phyloP scores from a whole-genome alignment of 2,329 filamentous ascomycete genomes.

The Aureobasidium uvarum region DNA sequence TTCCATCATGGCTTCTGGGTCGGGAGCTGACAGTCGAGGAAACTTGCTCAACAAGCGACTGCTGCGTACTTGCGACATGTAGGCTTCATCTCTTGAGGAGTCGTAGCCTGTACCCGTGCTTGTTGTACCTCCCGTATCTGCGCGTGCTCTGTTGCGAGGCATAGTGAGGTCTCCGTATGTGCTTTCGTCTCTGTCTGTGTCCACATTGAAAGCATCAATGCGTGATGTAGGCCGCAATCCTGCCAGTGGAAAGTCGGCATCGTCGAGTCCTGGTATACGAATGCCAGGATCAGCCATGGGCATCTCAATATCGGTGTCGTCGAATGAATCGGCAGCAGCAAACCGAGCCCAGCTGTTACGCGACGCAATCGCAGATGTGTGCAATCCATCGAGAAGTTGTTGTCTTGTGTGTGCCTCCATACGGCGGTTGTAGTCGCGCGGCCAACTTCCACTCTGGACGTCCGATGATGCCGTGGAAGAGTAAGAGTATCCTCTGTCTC shows the following conservation, averaged over 20 bases:
- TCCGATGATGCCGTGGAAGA: constrained; percentile 30
- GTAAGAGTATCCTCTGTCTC: constrained; percentile 29
- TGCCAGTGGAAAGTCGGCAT: constrained; percentile 21
- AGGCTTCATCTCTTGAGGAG: constrained; percentile 28
- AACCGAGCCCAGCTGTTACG: constrained; percentile 26
- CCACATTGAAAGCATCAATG: constrained; percentile 13
- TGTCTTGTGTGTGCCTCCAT: constrained; percentile 29
- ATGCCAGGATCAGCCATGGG: neutral
- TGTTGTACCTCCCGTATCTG: constrained; percentile 18
- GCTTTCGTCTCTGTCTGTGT: constrained; percentile 14
- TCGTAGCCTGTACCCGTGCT: constrained; percentile 25
- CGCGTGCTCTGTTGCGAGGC: constrained; percentile 9
- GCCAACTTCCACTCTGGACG: constrained; percentile 30
- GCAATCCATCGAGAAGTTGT: constrained; percentile 25
- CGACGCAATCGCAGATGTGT: constrained; percentile 12
- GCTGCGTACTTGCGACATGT: constrained; percentile 8
- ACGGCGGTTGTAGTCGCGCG: constrained; percentile 28
- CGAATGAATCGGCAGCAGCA: constrained; percentile 21
- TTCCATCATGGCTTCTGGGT: constrained; percentile 36
- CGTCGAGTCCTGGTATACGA: constrained; percentile 17
- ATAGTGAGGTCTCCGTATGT: constrained; percentile 23
- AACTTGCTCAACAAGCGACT: constrained; percentile 30
- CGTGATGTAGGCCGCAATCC: constrained; percentile 8
- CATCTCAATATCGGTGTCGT: constrained; percentile 16
- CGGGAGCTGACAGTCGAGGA: constrained; percentile 34